Evolutionary conservation across 108 stramenopile genomes (phyloP).

Genomic region (Bacterosira constricta): DNA sequence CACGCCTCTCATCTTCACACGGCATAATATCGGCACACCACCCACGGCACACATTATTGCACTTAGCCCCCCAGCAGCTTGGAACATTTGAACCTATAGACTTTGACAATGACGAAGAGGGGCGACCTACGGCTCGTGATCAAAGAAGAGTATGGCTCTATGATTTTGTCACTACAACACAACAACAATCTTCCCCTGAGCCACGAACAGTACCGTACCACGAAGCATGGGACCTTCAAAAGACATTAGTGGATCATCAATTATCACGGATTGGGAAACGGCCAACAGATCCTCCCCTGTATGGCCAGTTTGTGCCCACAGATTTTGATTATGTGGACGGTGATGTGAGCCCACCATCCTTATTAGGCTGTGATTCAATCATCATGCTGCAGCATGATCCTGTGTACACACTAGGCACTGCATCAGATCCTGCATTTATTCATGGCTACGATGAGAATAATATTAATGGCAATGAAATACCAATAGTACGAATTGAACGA

Average conservation of each 20-base stretch:
- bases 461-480: constrained; percentile 31
- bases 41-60: neutral
- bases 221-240: constrained; percentile 65
- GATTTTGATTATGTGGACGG: constrained; percentile 4
- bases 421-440: constrained; percentile 75
- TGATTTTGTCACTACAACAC: constrained; percentile 45
- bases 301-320: constrained; percentile 46
- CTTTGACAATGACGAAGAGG: neutral
- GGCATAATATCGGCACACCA: too few relatives aligned
- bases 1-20: too few relatives aligned
- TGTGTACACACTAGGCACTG: constrained; percentile 87
- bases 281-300: constrained; percentile 49
- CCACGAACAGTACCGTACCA: constrained; percentile 43
- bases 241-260: constrained; percentile 51
- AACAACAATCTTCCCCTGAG: constrained; percentile 1
- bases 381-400: constrained; percentile 79
- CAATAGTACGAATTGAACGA: constrained; percentile 84
- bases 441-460: constrained; percentile 22
- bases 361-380: constrained; percentile 61
- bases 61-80: constrained; percentile 63
- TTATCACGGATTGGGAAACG: constrained; percentile 52
- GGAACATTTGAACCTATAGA: constrained; percentile 58
- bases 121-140: constrained; percentile 8
- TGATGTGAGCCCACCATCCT: neutral
- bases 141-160: constrained; percentile 56